A percentile compares a stretch with the other conserved stretches of the same genome.
Evolutionary conservation across 306 rosid species (phyloP).

Genomic region (Sophora flavescens): DNA sequence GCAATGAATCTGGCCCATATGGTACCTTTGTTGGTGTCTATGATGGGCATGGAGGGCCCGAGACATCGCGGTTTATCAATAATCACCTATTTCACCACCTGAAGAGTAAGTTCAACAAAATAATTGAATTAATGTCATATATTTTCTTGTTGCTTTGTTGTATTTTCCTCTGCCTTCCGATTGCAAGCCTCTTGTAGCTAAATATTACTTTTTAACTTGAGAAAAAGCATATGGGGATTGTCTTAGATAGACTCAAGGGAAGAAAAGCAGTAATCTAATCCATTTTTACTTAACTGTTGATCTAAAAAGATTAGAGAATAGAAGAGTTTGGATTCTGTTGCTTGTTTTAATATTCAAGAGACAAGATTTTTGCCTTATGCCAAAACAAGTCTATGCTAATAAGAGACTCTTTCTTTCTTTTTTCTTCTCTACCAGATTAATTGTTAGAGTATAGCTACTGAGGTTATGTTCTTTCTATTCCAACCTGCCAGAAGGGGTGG

Average conservation of each 20-base stretch:
- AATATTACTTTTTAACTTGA: slow-evolving; percentile 1
- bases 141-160: slow-evolving; percentile 27
- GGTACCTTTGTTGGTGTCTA: slow-evolving; percentile 73
- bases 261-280: slow-evolving; percentile 7
- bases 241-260: background rate
- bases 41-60: slow-evolving; percentile 82
- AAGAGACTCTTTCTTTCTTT: slow-evolving; percentile 19
- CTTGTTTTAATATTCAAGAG: slow-evolving; percentile 5
- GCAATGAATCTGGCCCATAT: slow-evolving; percentile 63
- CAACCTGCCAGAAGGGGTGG: background rate
- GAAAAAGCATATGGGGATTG: background rate
- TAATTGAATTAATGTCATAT: slow-evolving; percentile 18
- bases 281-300: background rate
- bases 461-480: slow-evolving; percentile 9
- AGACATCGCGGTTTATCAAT: slow-evolving; percentile 70
- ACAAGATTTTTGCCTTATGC: background rate
- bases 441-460: slow-evolving; percentile 13
- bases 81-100: slow-evolving; percentile 70
- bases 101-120: slow-evolving; percentile 59
- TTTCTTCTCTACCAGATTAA: slow-evolving; percentile 8
- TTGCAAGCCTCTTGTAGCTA: slow-evolving; percentile 20
- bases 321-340: slow-evolving; percentile 21
- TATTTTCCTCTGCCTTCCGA: background rate
- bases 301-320: slow-evolving; percentile 3
- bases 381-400: background rate